These are phyloP conservation scores for Neurospora sp. DNA, from an alignment of 2,329 filamentous ascomycete genomes.

Conservation along the genomic window DNA sequence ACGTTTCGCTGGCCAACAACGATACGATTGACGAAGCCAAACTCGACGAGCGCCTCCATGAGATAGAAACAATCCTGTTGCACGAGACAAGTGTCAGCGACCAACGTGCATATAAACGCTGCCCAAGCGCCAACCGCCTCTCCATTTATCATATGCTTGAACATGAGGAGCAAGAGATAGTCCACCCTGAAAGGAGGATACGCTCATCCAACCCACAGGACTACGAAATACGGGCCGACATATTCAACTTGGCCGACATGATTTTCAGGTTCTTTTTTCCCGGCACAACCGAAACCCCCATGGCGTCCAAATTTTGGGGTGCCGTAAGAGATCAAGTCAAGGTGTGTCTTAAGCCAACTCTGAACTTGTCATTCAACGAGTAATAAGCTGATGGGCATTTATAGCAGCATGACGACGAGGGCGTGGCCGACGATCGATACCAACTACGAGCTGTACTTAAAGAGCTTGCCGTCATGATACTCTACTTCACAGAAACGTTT, in stretches of 20 bases:
- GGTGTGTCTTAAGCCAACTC: constrained; percentile 6
- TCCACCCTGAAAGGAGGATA: background rate
- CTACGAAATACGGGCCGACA: constrained; percentile 27
- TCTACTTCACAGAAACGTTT: constrained; percentile 26
- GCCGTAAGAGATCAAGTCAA: constrained; percentile 19
- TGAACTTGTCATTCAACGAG: background rate
- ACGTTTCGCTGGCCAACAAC: background rate
- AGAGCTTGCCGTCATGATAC: constrained; percentile 15
- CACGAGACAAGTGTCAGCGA: constrained; percentile 9
- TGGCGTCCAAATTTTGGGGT: constrained; percentile 34
- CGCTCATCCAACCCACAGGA: constrained; percentile 7
- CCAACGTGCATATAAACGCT: constrained; percentile 11
- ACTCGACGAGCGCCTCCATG: constrained; percentile 4
- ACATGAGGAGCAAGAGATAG: constrained; percentile 11
- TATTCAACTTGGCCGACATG: constrained; percentile 31
- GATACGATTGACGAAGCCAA: background rate
- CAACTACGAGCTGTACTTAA: background rate
- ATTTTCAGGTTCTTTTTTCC: constrained; percentile 36
- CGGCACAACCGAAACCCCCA: constrained; percentile 25
- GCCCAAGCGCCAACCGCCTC: constrained; percentile 5
- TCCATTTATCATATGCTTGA: constrained; percentile 19
- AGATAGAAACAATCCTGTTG: constrained; percentile 11
- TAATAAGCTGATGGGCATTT: background rate
- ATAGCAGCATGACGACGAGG: background rate
- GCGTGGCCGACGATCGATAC: background rate